phyloP scores from a whole-genome alignment of 2,329 filamentous ascomycete species.

The Cyclaneusma minus region DNA sequence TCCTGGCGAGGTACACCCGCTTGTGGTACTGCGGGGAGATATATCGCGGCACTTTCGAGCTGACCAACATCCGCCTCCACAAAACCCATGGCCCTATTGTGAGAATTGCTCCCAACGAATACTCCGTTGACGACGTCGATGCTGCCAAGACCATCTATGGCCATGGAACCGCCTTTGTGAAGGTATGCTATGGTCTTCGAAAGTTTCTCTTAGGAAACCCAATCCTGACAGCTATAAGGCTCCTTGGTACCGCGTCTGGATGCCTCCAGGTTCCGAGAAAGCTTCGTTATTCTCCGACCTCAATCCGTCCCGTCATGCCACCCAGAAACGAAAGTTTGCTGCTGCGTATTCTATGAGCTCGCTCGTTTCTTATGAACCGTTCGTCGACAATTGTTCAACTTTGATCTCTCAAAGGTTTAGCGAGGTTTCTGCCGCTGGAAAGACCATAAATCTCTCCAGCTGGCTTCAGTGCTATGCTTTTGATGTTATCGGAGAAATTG shows the following conservation, averaged over 20 bases:
- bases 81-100: conserved; percentile 26
- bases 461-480: conserved; percentile 33
- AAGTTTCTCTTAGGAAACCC: background rate
- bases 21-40: conserved; percentile 28
- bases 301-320: conserved; percentile 22
- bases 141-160: conserved; percentile 27
- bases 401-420: conserved; percentile 22
- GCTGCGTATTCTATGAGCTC: conserved; percentile 30
- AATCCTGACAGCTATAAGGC: conserved; percentile 16
- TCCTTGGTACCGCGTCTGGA: conserved; percentile 14
- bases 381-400: conserved; percentile 29
- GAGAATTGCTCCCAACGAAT: conserved; percentile 30
- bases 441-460: conserved; percentile 22
- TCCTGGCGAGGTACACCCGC: conserved; percentile 25
- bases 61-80: conserved; percentile 24
- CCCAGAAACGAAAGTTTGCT: conserved; percentile 24
- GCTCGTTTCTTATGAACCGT: conserved; percentile 30
- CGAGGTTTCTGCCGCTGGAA: conserved; percentile 18
- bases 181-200: conserved; percentile 6
- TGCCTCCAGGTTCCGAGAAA: conserved; percentile 7
- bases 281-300: conserved; percentile 19
- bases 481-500: conserved; percentile 35
- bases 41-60: conserved; percentile 21
- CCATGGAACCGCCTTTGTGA: conserved; percentile 21
- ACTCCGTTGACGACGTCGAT: conserved; percentile 25